A percentile compares a stretch with the other conserved stretches of the same genome.
Conservation (phyloP, 768 basidiomycete species). For the Grammothele lineata region DNA sequence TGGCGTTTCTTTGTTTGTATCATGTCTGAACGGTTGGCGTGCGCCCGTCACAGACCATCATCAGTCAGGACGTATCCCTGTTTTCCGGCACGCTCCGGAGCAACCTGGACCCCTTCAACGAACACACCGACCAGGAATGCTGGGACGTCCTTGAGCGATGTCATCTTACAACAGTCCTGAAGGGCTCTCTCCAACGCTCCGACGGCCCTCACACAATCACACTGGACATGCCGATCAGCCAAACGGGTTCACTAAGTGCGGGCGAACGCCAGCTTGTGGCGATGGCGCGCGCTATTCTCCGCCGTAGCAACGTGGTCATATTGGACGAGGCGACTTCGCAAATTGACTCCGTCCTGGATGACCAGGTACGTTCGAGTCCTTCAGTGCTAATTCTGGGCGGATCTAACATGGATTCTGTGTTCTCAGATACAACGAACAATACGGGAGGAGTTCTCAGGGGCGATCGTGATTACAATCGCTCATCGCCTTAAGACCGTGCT, state of each 20-base stretch:
- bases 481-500: conserved; percentile 76
- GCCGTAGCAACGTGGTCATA: conserved; percentile 62
- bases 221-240: conserved; percentile 59
- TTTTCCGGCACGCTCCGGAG: conserved; percentile 70
- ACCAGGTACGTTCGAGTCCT: conserved; percentile 52
- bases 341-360: conserved; percentile 67
- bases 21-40: not conserved
- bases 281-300: conserved; percentile 62
- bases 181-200: conserved; percentile 8
- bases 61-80: conserved; percentile 71
- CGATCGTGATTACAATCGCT: conserved; percentile 81
- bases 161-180: conserved; percentile 48
- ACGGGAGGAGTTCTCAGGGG: conserved; percentile 62
- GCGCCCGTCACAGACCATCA: conserved; percentile 69
- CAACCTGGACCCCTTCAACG: conserved; percentile 66
- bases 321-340: conserved; percentile 80
- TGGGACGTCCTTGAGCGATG: conserved; percentile 62
- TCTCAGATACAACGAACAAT: conserved; percentile 69
- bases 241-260: conserved; percentile 62
- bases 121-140: conserved; percentile 57
- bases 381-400: too few relatives aligned
- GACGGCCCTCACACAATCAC: conserved; percentile 16
- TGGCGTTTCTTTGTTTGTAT: not conserved
- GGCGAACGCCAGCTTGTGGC: conserved; percentile 78
- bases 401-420: too few relatives aligned